These are phyloP conservation scores for Phanerochaete carnosa DNA, from an alignment of 768 basidiomycete species.

Conservation along the genomic window DNA sequence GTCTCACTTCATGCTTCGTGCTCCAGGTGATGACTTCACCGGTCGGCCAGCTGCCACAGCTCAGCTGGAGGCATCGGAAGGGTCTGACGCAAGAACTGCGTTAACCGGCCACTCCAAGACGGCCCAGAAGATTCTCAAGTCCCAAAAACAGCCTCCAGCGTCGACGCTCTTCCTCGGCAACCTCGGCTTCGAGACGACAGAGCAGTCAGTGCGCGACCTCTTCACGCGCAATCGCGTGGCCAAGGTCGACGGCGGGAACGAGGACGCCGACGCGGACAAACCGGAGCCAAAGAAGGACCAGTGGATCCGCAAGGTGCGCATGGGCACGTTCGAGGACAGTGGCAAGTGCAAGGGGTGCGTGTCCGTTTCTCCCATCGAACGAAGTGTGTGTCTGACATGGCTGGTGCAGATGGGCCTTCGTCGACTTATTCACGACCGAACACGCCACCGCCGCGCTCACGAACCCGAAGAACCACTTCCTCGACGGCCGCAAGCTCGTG, in stretches of 20 bases:
- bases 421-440: conserved; percentile 81
- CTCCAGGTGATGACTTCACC: conserved; percentile 66
- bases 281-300: conserved; percentile 32
- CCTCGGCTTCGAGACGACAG: conserved; percentile 87
- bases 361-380: background rate
- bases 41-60: conserved; percentile 57
- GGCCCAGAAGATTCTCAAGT: conserved; percentile 71
- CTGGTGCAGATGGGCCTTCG: conserved; percentile 80
- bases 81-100: conserved; percentile 27
- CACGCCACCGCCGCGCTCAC: conserved; percentile 80
- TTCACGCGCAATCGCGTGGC: conserved; percentile 62
- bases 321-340: conserved; percentile 96
- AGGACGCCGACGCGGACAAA: conserved; percentile 19
- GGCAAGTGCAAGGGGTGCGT: conserved; percentile 93
- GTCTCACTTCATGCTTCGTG: background rate
- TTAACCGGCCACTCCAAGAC: conserved; percentile 52
- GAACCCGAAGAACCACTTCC: conserved; percentile 79
- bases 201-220: conserved; percentile 65
- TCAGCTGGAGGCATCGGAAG: conserved; percentile 23
- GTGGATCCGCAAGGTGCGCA: conserved; percentile 79
- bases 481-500: conserved; percentile 81
- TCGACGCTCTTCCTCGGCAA: conserved; percentile 93
- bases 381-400: background rate
- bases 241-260: background rate
- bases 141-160: conserved; percentile 80